These are phyloP conservation scores for Entomortierella beljakovae DNA, from an alignment of 192 early-diverging fungal species.

Conservation along the genomic window DNA sequence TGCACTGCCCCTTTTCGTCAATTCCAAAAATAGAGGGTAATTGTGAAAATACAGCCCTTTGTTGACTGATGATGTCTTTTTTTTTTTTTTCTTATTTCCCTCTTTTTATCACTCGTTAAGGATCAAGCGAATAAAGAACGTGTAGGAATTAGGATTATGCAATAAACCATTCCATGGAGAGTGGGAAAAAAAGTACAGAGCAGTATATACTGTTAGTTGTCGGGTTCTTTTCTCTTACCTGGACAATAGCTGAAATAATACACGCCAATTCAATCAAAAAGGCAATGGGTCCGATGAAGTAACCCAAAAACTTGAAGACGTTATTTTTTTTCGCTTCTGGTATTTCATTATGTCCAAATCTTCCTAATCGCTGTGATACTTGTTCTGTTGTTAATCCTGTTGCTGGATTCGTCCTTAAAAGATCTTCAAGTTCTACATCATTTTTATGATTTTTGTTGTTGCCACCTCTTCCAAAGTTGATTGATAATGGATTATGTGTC, in stretches of 20 bases:
- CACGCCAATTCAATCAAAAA: conserved; percentile 70
- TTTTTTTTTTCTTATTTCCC: too few species aligned
- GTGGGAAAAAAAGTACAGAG: too few species aligned
- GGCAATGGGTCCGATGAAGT: conserved; percentile 72
- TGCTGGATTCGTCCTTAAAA: conserved; percentile 69
- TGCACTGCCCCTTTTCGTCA: too few species aligned
- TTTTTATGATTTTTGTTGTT: background rate
- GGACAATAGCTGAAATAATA: conserved; percentile 46
- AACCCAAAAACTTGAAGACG: conserved; percentile 58
- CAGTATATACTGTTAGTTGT: too few species aligned
- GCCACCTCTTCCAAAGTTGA: background rate
- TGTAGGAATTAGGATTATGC: too few species aligned
- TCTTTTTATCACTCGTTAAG: too few species aligned
- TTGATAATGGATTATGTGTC: background rate
- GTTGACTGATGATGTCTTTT: too few species aligned
- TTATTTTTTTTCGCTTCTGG: conserved; percentile 68
- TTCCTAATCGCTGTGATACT: conserved; percentile 57
- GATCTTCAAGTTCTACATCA: conserved; percentile 57
- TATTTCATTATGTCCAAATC: conserved; percentile 87
- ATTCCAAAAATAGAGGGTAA: too few species aligned
- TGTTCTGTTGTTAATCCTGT: conserved; percentile 71
- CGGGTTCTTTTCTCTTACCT: conserved; percentile 25
- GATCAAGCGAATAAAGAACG: too few species aligned
- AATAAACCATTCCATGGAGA: too few species aligned
- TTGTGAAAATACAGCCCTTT: too few species aligned